Base-by-base conservation (phyloP, 163 green algal genomes). In the Scenedesmus sp. region DNA sequence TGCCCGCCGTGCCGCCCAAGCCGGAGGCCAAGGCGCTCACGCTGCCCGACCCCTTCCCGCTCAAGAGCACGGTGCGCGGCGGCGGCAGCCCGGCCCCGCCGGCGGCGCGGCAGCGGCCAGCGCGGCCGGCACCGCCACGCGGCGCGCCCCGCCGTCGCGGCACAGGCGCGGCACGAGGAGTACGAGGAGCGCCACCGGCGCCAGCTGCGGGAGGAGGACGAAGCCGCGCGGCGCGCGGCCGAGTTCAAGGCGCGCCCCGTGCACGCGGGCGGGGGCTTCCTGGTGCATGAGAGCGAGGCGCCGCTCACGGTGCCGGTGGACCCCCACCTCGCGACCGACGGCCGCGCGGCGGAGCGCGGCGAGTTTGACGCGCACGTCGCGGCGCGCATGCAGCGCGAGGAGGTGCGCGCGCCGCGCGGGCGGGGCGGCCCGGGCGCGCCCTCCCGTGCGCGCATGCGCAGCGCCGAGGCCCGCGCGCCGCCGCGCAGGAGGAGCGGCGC, bases 191-290 rank as follows among this genome's bases (percentile, higher is more conserved):
- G 69, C 33, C 51, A 33, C 24, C 62, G 33, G 11, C 29, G 34
- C 2, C 47, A 83, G 22, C 51, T 87, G 50, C 60, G 71, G 51
- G 63, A 75, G 28, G 81, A 89, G 70, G 70, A 89, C 69, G 77
- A 80, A 42, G 54, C 47, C 7, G 63, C 56, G 36, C 65, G 79
- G 3, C 56, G 69, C 15, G 81, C 83, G 31, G 81, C 78, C 0
- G 74, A 82, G 53, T 87, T 89, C 70, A 89, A 87, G 84, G 84
- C 84, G 4, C 77, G 64, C 28, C 82, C 85, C 10, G 60, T 89
- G 74, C 81, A 70, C 64, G 29, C 56, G 0, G 82, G 75, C 13
- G 34, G 76, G 4, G 78, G 82, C 0, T 89, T 79, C 57, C 31
- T 45, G 39, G 66, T 69, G 24, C 70, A 84, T 20, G 64, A 81